phyloP scores from a whole-genome alignment of 176 grass and related monocot genomes.

The Ampelocalamus luodianensis region DNA sequence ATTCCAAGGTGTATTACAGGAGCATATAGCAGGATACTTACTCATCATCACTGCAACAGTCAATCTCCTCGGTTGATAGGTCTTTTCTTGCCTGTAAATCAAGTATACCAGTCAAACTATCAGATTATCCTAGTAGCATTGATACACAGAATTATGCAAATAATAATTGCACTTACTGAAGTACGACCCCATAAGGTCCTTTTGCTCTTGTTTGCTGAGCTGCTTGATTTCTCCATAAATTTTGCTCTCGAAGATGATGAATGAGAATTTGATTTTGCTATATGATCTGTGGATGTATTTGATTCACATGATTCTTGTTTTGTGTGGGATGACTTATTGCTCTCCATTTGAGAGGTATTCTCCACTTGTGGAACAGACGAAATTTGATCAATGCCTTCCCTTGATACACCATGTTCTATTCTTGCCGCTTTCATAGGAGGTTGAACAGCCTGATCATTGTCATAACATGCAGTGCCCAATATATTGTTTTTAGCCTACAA shows the following conservation, averaged over 20 bases:
- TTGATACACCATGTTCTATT: slow-evolving; percentile 35
- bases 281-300: slow-evolving; percentile 44
- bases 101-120: slow-evolving; percentile 38
- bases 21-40: slow-evolving; percentile 55
- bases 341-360: slow-evolving; percentile 26
- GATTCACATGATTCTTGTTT: slow-evolving; percentile 48
- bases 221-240: slow-evolving; percentile 52
- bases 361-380: slow-evolving; percentile 30
- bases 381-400: slow-evolving; percentile 35
- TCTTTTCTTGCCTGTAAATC: slow-evolving; percentile 91
- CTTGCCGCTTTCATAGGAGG: slow-evolving; percentile 29
- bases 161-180: slow-evolving; percentile 68
- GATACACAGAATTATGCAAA: slow-evolving; percentile 39
- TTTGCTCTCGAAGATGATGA: slow-evolving; percentile 49
- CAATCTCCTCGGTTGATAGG: slow-evolving; percentile 77
- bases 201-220: slow-evolving; percentile 44
- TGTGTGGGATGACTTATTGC: background rate
- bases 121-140: slow-evolving; percentile 36
- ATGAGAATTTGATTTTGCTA: slow-evolving; percentile 47
- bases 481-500: slow-evolving; percentile 45
- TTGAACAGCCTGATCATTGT: slow-evolving; percentile 41
- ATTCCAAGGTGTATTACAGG: slow-evolving; percentile 5
- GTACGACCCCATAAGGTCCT: slow-evolving; percentile 83
- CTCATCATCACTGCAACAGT: slow-evolving; percentile 81
- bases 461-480: slow-evolving; percentile 34